A percentile compares a stretch with the other conserved stretches of the same genome.
Conservation (phyloP, 2,329 filamentous ascomycete species). For the Diaporthe sp. region DNA sequence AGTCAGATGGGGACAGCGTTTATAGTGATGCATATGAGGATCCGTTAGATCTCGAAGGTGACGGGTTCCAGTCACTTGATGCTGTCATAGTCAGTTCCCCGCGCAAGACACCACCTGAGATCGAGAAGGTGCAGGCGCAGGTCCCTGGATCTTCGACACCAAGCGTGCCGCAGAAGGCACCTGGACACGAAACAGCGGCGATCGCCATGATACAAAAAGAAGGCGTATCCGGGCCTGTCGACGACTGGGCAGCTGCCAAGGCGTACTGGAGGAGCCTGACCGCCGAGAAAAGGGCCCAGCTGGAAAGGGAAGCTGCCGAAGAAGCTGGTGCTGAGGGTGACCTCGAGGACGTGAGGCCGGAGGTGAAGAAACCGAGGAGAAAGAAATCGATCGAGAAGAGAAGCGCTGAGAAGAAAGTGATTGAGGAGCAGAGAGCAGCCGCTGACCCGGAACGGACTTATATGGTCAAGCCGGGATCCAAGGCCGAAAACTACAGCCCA, state of each 20-base stretch:
- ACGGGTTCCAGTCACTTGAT: constrained; percentile 80
- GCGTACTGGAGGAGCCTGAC: constrained; percentile 79
- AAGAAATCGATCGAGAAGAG: constrained; percentile 59
- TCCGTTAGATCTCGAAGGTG: constrained; percentile 73
- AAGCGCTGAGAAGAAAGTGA: constrained; percentile 56
- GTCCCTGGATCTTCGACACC: constrained; percentile 2
- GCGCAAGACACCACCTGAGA: constrained; percentile 42
- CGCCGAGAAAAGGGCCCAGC: constrained; percentile 72
- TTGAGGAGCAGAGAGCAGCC: constrained; percentile 53
- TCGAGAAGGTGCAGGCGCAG: constrained; percentile 14
- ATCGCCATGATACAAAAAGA: constrained; percentile 1
- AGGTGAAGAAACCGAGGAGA: constrained; percentile 54
- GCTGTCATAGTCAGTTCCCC: constrained; percentile 77
- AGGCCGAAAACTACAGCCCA: constrained; percentile 41
- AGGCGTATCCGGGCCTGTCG: constrained; percentile 40
- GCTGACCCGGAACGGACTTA: constrained; percentile 45
- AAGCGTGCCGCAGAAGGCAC: neutral
- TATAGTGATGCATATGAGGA: constrained; percentile 87
- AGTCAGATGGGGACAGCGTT: constrained; percentile 67
- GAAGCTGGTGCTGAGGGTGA: constrained; percentile 65
- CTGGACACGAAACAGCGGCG: constrained; percentile 2
- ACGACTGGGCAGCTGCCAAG: constrained; percentile 78
- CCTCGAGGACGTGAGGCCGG: constrained; percentile 53
- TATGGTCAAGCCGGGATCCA: constrained; percentile 51
- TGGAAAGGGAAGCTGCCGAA: constrained; percentile 70